Base-by-base conservation (phyloP, 192 early-diverging fungal species). In the Lobosporangium transversale region DNA sequence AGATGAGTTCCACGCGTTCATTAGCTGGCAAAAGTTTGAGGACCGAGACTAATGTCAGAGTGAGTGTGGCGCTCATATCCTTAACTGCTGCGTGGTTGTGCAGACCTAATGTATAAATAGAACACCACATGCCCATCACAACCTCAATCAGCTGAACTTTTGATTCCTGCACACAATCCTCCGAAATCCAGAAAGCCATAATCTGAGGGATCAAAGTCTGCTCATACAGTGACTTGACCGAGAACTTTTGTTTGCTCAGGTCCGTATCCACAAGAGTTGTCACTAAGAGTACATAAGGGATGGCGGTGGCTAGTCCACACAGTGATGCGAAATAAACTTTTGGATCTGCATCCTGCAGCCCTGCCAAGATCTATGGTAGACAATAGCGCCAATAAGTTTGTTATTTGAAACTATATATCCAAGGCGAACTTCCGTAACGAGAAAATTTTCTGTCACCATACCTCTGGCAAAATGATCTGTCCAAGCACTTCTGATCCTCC, bases 141-240 rank as follows among this genome's bases (percentile, higher is more conserved):
- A 76, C 73, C 30, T 76, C 73, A 3, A 76, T 47, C 18, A 76
- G 48, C 35, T 76, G 64, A 29, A 60, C 33, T 18, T 57, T 76
- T n/a, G 73, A 20, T 18, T 76, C 64, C 30, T 37, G 58, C 7
- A 52, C 58, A 23, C 43, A 37, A 32, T 76, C 73, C n/a, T 76
- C 73, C 17, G 73, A 62, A 36, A 76, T 76, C 73, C 73, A 76
- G 35, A 76, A 76, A 0, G 63, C 73, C 73, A 76, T 76, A 47
- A 76, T 76, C 45, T 76, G 73, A n/a, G 73, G 73, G 36, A 76
- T 76, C 12, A 76, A 52, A 10, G 73, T 76, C 47, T 76, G 73
- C n/a, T 76, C 73, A 23, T 76, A 76, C 0, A 76, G 47, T n/a
- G 59, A 18, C 48, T 76, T 76, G 12, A 76, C 59, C 0, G 73